Base-by-base conservation (phyloP, 2,329 filamentous ascomycete genomes). In the Aspergillus niger region DNA sequence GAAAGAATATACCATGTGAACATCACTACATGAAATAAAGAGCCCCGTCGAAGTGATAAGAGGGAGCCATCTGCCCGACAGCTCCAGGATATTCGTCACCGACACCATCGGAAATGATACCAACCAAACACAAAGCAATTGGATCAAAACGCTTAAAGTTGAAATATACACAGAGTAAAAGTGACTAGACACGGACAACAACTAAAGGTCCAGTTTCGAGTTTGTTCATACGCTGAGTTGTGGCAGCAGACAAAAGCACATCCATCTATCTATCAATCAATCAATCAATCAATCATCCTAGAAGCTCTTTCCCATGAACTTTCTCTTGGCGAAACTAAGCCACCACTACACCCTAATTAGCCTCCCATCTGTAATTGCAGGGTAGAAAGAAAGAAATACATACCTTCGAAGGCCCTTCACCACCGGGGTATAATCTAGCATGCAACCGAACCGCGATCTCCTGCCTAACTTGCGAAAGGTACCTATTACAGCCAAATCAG, bases 321-420 rank as follows among this genome's bases (percentile, higher is more conserved):
- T 97, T 81, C 95, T 89, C 88, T 98, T 98, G 57, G 91, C 91
- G 77, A 97, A 99, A 83, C 95, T 98, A 76, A 99, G 80, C 95
- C 95, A 99, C 91, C 94, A 98, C 87, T 96, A 81, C 85, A 63
- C 15, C 43, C n/a, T 36, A 13, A 59, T 58, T 22, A 17, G 22
- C 74, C 22, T 38, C 8, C 32, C n/a, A 1, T 28, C 2, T 20
- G 13, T 28, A 26, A 26, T 39, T 43, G 13, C 38, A 13, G 39
- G 15, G 8, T 8, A 8, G 13, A 17, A 8, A 15, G 17, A 15
- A 15, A 8, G 41, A 2, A 20, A 36, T 24, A 68, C 75, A 69
- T 70, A 84, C 83, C 80, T 88, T 87, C 66, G 79, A 91, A 77
- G 82, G 93, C 79, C 74, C 86, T 77, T 77, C 84, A 69, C 80